phyloP scores from a whole-genome alignment of 1,284 basidiomycete species.

The Thecaphora thlaspeos region DNA sequence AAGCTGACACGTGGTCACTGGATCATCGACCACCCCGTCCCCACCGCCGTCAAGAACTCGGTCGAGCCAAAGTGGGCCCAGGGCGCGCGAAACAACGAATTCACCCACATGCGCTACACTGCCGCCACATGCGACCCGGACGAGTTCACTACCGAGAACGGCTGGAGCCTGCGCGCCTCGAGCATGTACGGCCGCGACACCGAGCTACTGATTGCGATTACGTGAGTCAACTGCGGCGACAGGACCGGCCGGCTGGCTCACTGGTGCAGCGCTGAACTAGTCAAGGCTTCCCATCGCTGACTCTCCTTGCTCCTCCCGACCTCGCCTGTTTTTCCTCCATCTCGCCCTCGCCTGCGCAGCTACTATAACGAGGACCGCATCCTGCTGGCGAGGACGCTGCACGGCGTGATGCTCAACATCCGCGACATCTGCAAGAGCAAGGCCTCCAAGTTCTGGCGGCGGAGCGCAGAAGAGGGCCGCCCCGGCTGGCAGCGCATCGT shows the following conservation, averaged over 20 bases:
- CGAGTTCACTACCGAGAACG: conserved; percentile 72
- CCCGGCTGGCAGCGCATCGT: conserved; percentile 87
- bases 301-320: no score
- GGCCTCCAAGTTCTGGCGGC: conserved; percentile 77
- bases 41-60: conserved; percentile 79
- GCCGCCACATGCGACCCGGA: conserved; percentile 90
- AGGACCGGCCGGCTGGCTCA: no score
- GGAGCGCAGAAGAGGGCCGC: conserved; percentile 71
- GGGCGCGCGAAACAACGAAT: conserved; percentile 64
- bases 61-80: conserved; percentile 74
- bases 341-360: conserved; percentile 1
- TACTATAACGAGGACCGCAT: conserved; percentile 91
- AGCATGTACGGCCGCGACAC: conserved; percentile 82
- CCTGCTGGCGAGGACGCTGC: conserved; percentile 70
- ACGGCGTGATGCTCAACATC: conserved; percentile 96
- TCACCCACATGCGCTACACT: conserved; percentile 79
- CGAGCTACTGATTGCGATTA: conserved; percentile 73
- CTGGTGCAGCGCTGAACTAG: no score
- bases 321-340: no score
- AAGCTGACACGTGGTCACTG: conserved; percentile 71
- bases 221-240: conserved; percentile 5
- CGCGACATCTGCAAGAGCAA: conserved; percentile 97
- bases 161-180: conserved; percentile 76
- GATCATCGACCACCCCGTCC: conserved; percentile 66
- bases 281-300: no score